Percentiles rank a stretch among this genome's conserved stretches.
Conservation (phyloP, 768 basidiomycete genomes). For the Postia placenta region DNA sequence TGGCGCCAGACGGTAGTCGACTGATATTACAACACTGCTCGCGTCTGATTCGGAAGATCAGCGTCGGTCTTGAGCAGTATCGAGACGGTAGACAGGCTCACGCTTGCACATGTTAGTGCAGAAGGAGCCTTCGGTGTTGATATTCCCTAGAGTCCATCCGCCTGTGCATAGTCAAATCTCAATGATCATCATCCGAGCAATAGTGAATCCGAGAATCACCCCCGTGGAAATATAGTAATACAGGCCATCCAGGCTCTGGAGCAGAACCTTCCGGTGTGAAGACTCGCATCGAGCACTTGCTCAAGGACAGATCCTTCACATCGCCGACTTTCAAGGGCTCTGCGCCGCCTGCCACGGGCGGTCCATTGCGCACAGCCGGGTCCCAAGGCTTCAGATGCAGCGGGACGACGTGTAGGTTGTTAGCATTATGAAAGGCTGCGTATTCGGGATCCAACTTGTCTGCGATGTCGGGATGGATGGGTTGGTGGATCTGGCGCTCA, state of each 20-base stretch:
- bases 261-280: constrained; percentile 53
- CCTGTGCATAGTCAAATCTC: too few relatives aligned
- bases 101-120: constrained; percentile 54
- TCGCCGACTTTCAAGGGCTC: constrained; percentile 49
- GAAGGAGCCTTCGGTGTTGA: constrained; percentile 54
- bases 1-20: constrained; percentile 69
- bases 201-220: constrained; percentile 34
- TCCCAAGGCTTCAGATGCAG: constrained; percentile 59
- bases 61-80: neutral
- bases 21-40: constrained; percentile 54
- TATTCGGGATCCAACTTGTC: constrained; percentile 62
- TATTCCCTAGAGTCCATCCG: constrained; percentile 72
- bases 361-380: constrained; percentile 45
- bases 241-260: constrained; percentile 60
- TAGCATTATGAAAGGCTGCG: constrained; percentile 49
- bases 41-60: constrained; percentile 34
- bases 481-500: constrained; percentile 30
- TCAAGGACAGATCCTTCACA: constrained; percentile 46
- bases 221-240: constrained; percentile 71
- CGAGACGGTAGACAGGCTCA: constrained; percentile 24
- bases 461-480: constrained; percentile 58
- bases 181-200: too few relatives aligned
- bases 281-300: constrained; percentile 49
- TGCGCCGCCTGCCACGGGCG: constrained; percentile 52
- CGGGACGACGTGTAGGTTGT: constrained; percentile 39